A percentile compares a stretch with the other conserved stretches of the same genome.
These are phyloP conservation scores for Tetrahymena borealis DNA, from an alignment of 73 alveolate genomes.

Conservation along the genomic window DNA sequence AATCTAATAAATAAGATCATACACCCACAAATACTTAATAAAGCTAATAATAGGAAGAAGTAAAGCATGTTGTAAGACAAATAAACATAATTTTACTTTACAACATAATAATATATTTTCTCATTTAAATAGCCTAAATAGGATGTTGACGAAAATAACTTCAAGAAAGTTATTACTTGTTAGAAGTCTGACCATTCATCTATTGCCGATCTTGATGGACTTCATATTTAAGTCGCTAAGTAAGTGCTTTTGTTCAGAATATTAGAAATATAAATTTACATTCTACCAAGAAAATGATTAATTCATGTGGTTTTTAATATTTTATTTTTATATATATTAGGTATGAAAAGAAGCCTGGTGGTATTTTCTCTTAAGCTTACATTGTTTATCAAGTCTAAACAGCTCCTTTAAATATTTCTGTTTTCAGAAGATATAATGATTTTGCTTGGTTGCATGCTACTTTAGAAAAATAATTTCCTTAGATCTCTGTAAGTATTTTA, in stretches of 20 bases:
- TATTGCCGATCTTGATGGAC: background rate
- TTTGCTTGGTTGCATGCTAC: background rate
- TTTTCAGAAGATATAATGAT: background rate
- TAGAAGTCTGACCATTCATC: background rate
- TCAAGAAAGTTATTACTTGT: background rate
- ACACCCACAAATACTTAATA: background rate
- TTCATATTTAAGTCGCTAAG: background rate
- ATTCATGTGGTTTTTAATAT: no score
- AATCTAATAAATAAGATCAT: background rate
- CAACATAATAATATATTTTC: background rate
- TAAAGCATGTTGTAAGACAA: background rate
- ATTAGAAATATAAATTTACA: no score
- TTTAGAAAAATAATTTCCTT: background rate
- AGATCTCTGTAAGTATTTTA: background rate
- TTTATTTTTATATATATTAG: background rate
- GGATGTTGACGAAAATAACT: background rate
- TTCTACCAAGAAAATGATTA: no score
- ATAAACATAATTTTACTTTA: background rate
- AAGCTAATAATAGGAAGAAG: background rate
- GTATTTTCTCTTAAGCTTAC: background rate
- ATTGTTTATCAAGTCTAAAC: background rate
- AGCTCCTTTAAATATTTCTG: background rate
- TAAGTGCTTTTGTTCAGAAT: no score
- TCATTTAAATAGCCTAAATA: background rate
- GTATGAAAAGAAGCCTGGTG: background rate